Percentiles rank a stretch among this genome's conserved stretches.
Conservation (phyloP, 345 rosid genomes). For the Crucihimalaya himalaica region DNA sequence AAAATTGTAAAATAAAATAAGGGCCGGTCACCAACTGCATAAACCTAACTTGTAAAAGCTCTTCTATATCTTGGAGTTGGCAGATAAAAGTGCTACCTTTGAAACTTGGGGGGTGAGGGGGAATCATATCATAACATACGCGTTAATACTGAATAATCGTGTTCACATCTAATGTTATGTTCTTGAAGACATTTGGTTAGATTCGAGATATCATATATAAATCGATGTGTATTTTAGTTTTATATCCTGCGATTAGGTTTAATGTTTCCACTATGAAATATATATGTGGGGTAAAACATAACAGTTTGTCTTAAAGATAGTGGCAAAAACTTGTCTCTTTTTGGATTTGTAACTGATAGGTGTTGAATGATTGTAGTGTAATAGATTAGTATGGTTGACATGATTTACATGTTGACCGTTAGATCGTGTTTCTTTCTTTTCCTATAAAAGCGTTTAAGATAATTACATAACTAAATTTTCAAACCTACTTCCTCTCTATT, state of each 20-base stretch:
- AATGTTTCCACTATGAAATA: conserved; percentile 17
- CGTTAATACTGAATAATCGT: conserved; percentile 2
- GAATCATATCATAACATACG: not conserved
- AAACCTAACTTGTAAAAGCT: conserved; percentile 40
- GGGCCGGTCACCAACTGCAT: conserved; percentile 40
- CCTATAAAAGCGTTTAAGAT: not conserved
- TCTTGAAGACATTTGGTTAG: not conserved
- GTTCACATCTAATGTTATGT: conserved; percentile 27
- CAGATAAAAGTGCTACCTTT: conserved; percentile 31
- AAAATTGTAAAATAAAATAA: not conserved
- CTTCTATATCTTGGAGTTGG: conserved; percentile 20
- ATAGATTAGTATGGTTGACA: not conserved
- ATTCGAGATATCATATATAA: not conserved
- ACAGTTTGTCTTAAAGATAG: not conserved
- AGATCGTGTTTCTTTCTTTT: not conserved
- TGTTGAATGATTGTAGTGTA: not conserved
- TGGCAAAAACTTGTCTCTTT: not conserved
- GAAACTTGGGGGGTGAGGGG: not conserved
- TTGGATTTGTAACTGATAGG: not conserved
- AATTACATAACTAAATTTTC: not conserved
- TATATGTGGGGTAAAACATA: not conserved
- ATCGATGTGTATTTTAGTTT: not conserved
- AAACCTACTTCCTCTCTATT: not conserved
- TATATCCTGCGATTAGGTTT: conserved; percentile 10
- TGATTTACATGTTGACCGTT: not conserved